Evolutionary conservation across 2,329 filamentous ascomycete species (phyloP), one percentile per base, ranked within the genome.

Genomic region (Aspergillaceae sp.): DNA sequence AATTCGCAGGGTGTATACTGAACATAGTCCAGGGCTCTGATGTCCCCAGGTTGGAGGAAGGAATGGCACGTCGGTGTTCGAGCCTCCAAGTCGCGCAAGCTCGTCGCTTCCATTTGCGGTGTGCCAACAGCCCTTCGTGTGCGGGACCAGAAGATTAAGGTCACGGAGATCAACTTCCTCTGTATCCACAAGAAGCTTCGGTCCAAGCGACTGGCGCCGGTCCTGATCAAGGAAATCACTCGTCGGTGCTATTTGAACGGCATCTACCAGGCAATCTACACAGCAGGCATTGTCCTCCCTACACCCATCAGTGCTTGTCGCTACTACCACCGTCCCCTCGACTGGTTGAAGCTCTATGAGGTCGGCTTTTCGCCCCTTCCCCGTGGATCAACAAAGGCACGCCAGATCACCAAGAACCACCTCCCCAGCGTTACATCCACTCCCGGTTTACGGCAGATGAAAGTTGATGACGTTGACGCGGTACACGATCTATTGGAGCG

Each of bases 181-280:
- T 94, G 90, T 62, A 84, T 98, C 46, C 92, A 98, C 76, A 97
- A 97, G 76, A 97, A 97, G 71, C 81, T 98, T 30, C 87, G 92
- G 43, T 82, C 86, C 48, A 96, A 97, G 74, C 84, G 92, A 45
- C 80, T 98, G 38, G 83, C 92, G 0, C 92, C 92, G 0, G 86
- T 97, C 2, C 80, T 98, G 44, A 98, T 98, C 74, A 96, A 96
- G 69, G 92, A 98, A 66, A 88, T 98, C 58, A 98, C 92, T 4
- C 84, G 92, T 41, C 80, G 89, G 52, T 94, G 88, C 74, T 94
- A 97, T 68, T 71, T 89, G 41, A 76, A 86, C 53, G 86, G 84
- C 47, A 84, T 94, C 54, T 97, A 86, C 77, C 92, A 98, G 69
- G 92, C 91, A 42, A 87, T 98, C 48, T 97, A 96, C 73, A 98